Evolutionary conservation across 352 stramenopile genomes (phyloP), one percentile per base, ranked within the genome.

Genomic region (Phytophthora ramorum): DNA sequence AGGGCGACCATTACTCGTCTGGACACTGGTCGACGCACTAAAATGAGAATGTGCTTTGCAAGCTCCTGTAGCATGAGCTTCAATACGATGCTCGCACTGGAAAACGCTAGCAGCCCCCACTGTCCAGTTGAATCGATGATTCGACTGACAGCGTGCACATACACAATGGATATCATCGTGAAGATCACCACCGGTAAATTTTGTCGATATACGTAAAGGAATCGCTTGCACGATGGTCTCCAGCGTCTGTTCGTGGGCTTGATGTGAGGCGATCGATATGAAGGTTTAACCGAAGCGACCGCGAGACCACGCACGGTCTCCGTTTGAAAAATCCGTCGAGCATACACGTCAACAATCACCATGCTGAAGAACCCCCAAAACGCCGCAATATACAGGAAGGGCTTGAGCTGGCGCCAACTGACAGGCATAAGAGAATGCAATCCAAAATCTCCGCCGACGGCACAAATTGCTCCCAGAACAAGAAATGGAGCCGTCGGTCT

Each of bases 31-130:
- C 43, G 43, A 24, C 61, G 44, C 7, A 52, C 37, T 5, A 47
- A 24, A 16, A 69, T 34, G 45, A 69, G 45, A 19, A 48, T 50
- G 32, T 56, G 38, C 19, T 71, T 75, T 7, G 59, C 56, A 5
- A 58, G 19, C n/a, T 67, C 66, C 38, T 71, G 66, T 22, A 71
- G 12, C 13, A 45, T 41, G 6, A 67, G 14, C 41, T 71, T 75
- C n/a, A 75, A 56, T 3, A 41, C 8, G 35, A 69, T 58, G 22
- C 59, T 73, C 3, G 19, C 34, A 37, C 24, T 43, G 7, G 49
- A 38, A 40, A 65, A 62, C 0, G 38, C 38, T 5, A 58, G 32
- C n/a, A 72, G 38, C 7, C 57, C 50, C 63, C 56, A 67, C 14
- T 46, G 43, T 0, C 46, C 24, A 7, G 57, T 45, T 1, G 14